These are phyloP conservation scores for Tetraselmis striata DNA, from an alignment of 139 green algal species.

Conservation along the genomic window DNA sequence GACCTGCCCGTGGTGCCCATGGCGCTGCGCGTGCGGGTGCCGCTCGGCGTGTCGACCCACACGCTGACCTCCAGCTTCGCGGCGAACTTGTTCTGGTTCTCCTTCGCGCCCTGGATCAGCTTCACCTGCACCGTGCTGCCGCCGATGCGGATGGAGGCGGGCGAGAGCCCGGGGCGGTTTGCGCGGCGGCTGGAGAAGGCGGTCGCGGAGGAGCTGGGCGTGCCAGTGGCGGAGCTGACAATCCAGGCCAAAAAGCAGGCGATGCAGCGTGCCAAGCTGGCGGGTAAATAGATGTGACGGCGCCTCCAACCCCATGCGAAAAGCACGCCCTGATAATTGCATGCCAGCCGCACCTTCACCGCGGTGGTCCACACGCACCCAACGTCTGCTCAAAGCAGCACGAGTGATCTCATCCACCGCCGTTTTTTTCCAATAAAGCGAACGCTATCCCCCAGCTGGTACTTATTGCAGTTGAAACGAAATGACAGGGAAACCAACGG, in stretches of 20 bases:
- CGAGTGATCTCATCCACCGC: too few relatives aligned
- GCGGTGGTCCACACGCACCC: too few relatives aligned
- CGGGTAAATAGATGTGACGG: too few relatives aligned
- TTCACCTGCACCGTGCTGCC: conserved; percentile 47
- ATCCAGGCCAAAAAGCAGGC: conserved; percentile 50
- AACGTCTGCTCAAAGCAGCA: too few relatives aligned
- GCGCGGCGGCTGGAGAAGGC: conserved; percentile 46
- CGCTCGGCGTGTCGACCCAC: conserved; percentile 28
- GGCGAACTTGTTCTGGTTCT: conserved; percentile 45
- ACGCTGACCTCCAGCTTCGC: conserved; percentile 44
- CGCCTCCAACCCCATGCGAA: too few relatives aligned
- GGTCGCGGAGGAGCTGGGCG: conserved; percentile 43
- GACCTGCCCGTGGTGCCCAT: not conserved
- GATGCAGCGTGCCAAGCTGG: too few relatives aligned
- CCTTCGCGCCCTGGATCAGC: conserved; percentile 31
- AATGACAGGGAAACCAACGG: too few relatives aligned
- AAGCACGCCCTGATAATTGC: too few relatives aligned
- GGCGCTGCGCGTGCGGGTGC: not conserved
- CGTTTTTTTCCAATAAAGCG: too few relatives aligned
- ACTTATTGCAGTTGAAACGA: too few relatives aligned
- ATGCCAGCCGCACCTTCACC: too few relatives aligned
- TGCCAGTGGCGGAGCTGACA: conserved; percentile 36
- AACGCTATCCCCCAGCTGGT: too few relatives aligned
- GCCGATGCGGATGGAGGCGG: conserved; percentile 23
- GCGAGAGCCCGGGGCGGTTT: conserved; percentile 46